phyloP scores from a whole-genome alignment of 106 monocot species.

The Acorus gramineus region DNA sequence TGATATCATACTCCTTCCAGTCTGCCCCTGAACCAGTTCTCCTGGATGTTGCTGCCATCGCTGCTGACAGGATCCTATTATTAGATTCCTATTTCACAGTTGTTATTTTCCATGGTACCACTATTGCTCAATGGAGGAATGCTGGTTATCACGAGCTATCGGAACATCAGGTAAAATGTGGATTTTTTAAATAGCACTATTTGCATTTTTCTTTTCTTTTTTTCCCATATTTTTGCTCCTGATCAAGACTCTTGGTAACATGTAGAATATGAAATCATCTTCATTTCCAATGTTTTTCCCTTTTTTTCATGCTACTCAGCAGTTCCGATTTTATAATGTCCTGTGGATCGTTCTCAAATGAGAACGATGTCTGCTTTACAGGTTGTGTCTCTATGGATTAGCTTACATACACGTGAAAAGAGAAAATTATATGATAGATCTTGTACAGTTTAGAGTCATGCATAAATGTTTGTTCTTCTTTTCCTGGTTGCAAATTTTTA shows the following conservation, averaged over 20 bases:
- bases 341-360: too few relatives aligned
- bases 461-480: too few relatives aligned
- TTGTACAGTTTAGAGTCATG: too few relatives aligned
- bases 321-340: too few relatives aligned
- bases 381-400: too few relatives aligned
- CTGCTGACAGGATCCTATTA: slow-evolving; percentile 71
- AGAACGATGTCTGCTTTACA: too few relatives aligned
- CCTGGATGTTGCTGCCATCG: slow-evolving; percentile 83
- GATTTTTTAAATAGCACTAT: background rate
- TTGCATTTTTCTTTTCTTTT: background rate
- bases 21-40: slow-evolving; percentile 73
- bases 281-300: too few relatives aligned
- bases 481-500: too few relatives aligned
- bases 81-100: slow-evolving; percentile 91
- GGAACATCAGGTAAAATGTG: slow-evolving; percentile 57
- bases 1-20: slow-evolving; percentile 83
- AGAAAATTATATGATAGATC: too few relatives aligned
- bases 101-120: slow-evolving; percentile 87
- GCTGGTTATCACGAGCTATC: slow-evolving; percentile 85
- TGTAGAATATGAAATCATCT: too few relatives aligned
- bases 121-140: slow-evolving; percentile 92
- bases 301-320: too few relatives aligned
- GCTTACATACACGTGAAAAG: too few relatives aligned
- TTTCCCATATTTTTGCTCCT: slow-evolving; percentile 1
- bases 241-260: background rate